Conservation (phyloP, 345 rosid species). For the Populus tremula region DNA sequence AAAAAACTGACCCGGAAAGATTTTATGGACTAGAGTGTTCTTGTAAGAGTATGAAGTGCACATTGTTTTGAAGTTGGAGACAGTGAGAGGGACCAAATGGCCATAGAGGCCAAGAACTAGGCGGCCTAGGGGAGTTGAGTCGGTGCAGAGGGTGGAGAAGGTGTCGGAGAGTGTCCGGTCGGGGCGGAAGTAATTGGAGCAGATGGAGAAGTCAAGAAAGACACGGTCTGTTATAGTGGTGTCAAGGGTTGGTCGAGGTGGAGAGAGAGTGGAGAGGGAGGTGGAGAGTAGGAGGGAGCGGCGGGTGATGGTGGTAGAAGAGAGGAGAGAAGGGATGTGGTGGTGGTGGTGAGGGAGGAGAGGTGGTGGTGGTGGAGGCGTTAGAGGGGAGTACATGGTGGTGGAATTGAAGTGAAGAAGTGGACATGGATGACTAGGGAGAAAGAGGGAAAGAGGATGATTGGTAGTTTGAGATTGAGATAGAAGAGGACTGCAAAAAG, state of each 20-base stretch:
- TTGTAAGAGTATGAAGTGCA: conserved; percentile 64
- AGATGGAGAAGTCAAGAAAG: conserved; percentile 83
- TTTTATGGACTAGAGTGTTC: conserved; percentile 74
- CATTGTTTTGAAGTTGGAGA: conserved; percentile 79
- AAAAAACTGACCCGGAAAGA: conserved; percentile 75
- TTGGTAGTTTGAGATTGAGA: background rate
- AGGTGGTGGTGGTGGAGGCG: conserved; percentile 15
- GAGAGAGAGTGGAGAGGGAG: conserved; percentile 28
- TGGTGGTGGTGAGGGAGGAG: conserved; percentile 13
- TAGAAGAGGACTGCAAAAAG: background rate
- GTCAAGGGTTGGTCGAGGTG: conserved; percentile 39
- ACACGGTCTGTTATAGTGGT: conserved; percentile 82
- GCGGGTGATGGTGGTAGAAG: conserved; percentile 23
- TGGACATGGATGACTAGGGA: background rate
- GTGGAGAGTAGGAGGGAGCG: conserved; percentile 45
- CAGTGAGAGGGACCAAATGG: conserved; percentile 66
- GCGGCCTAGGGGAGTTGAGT: conserved; percentile 66
- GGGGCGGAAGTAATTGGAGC: conserved; percentile 68
- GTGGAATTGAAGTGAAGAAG: background rate
- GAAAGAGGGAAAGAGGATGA: background rate
- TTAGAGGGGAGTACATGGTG: conserved; percentile 39
- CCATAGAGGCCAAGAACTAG: conserved; percentile 78
- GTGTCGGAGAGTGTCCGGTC: conserved; percentile 46
- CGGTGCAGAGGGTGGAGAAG: conserved; percentile 49
- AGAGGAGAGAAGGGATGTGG: conserved; percentile 5